A percentile compares a stretch with the other conserved stretches of the same genome.
phyloP scores from a whole-genome alignment of 2,329 filamentous ascomycete species.

The Hypoxylon sp. region DNA sequence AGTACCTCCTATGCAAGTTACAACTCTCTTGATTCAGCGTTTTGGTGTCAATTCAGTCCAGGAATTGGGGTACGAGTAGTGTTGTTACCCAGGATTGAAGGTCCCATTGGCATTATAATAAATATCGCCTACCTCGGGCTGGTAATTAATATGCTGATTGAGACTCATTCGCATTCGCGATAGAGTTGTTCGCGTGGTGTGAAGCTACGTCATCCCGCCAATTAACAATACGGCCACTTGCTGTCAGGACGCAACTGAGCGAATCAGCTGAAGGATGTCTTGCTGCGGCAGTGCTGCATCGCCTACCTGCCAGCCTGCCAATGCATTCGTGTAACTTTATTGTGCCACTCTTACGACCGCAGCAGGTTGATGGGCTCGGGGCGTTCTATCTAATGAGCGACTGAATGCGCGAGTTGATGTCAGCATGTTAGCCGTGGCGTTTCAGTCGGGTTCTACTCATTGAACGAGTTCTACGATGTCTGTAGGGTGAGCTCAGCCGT shows the following conservation, averaged over 20 bases:
- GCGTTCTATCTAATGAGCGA: background rate
- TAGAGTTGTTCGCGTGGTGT: background rate
- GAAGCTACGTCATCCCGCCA: constrained; percentile 16
- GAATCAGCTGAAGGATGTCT: background rate
- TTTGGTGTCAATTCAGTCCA: background rate
- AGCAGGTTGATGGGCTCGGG: background rate
- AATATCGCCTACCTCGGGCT: background rate
- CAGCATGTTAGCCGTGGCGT: no score
- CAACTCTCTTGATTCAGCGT: background rate
- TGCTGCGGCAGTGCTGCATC: background rate
- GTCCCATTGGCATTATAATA: constrained; percentile 1
- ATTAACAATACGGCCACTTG: constrained; percentile 5
- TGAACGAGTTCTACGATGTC: background rate
- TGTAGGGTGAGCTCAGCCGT: no score
- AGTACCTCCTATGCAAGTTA: background rate
- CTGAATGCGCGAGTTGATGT: background rate
- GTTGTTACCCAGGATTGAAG: background rate
- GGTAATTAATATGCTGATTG: constrained; percentile 14
- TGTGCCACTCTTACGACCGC: background rate
- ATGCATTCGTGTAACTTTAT: background rate
- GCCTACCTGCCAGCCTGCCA: constrained; percentile 1
- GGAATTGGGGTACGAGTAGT: background rate
- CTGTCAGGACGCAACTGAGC: background rate
- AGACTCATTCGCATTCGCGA: constrained; percentile 11
- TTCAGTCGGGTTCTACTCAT: background rate